Evolutionary conservation across 2,329 filamentous ascomycete species (phyloP).

Genomic region (Diaporthe batatas): DNA sequence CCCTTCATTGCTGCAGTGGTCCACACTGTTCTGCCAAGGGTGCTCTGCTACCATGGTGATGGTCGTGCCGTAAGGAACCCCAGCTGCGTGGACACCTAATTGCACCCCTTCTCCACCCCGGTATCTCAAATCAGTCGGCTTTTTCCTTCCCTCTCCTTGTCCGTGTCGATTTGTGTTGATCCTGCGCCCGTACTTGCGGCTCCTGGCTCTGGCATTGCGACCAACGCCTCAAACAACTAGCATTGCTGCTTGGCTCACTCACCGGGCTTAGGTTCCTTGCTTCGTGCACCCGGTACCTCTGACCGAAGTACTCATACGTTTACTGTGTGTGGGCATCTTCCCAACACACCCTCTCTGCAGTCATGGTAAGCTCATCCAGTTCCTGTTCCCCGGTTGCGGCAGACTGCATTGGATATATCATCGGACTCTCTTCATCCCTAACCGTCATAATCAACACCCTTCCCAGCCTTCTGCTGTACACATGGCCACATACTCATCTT

Average conservation of each 20-base stretch:
- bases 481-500: constrained; percentile 15
- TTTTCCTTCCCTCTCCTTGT: constrained; percentile 38
- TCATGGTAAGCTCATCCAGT: constrained; percentile 62
- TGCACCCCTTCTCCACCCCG: constrained; percentile 34
- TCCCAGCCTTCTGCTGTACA: constrained; percentile 45
- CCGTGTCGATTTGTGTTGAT: constrained; percentile 42
- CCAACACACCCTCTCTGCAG: constrained; percentile 56
- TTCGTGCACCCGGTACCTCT: constrained; percentile 40
- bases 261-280: constrained; percentile 35
- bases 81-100: constrained; percentile 30
- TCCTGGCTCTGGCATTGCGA: constrained; percentile 34
- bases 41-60: constrained; percentile 32
- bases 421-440: constrained; percentile 46
- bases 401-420: constrained; percentile 62
- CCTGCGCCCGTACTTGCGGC: constrained; percentile 35
- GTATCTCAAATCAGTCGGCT: constrained; percentile 28
- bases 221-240: constrained; percentile 37
- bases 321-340: constrained; percentile 51
- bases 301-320: constrained; percentile 45
- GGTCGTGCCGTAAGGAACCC: constrained; percentile 35
- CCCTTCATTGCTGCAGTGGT: constrained; percentile 31
- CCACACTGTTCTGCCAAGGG: constrained; percentile 36
- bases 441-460: constrained; percentile 46
- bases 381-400: constrained; percentile 56
- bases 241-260: constrained; percentile 34